Evolutionary conservation across 1,284 basidiomycete species (phyloP).

Genomic region (Ceratobasidium sp.): DNA sequence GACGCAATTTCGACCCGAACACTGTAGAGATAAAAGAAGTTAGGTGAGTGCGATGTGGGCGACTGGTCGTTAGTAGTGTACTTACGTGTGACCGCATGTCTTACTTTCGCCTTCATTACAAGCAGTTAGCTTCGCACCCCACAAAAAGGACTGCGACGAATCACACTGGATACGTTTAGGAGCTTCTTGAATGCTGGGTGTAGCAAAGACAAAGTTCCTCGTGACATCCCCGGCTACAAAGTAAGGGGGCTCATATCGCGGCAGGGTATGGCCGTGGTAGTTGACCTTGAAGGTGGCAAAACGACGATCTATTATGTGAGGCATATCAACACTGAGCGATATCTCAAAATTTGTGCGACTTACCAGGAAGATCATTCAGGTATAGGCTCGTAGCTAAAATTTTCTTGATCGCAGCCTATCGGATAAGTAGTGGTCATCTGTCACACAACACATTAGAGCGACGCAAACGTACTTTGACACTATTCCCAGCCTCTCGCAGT

Average conservation of each 20-base stretch:
- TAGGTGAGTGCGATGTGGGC: neutral
- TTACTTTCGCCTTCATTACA: neutral
- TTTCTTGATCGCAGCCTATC: constrained; percentile 40
- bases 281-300: constrained; percentile 51
- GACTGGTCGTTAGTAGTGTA: neutral
- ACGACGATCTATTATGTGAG: constrained; percentile 43
- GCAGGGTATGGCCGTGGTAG: constrained; percentile 50
- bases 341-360: constrained; percentile 3
- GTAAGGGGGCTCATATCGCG: constrained; percentile 46
- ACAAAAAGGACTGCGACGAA: neutral
- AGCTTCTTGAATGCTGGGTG: constrained; percentile 43
- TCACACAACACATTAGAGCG: neutral
- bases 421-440: neutral
- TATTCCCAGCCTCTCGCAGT: constrained; percentile 42
- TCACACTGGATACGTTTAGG: constrained; percentile 28
- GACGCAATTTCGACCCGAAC: constrained; percentile 44
- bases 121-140: neutral
- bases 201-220: constrained; percentile 44
- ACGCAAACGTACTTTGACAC: constrained; percentile 32
- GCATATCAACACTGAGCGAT: neutral
- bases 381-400: constrained; percentile 48
- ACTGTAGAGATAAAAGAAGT: constrained; percentile 24
- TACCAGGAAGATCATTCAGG: constrained; percentile 48
- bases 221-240: constrained; percentile 45
- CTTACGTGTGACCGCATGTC: constrained; percentile 39